A percentile compares a stretch with the other conserved stretches of the same genome.
Conservation (phyloP, 148 eudicot genomes). For the Suaeda aralocaspica region DNA sequence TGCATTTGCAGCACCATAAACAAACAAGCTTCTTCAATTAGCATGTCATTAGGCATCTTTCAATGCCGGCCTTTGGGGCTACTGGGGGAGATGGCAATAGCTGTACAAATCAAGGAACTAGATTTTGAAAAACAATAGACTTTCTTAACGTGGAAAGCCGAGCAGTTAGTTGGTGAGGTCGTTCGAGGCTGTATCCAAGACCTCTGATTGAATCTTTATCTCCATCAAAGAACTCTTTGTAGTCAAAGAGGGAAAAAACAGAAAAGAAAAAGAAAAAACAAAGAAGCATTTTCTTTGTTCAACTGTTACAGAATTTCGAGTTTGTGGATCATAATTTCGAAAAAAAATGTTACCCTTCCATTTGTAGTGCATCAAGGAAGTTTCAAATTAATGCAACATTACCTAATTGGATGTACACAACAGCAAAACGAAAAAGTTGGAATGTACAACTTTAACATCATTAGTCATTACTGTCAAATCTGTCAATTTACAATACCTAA, state of each 20-base stretch:
- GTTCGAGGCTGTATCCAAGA: neutral
- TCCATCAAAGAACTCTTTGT: neutral
- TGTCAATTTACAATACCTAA: no score
- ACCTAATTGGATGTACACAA: no score
- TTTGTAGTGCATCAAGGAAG: neutral
- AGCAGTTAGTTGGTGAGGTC: neutral
- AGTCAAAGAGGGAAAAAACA: neutral
- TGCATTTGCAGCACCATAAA: slow-evolving; percentile 7
- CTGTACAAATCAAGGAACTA: slow-evolving; percentile 12
- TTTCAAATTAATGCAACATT: neutral
- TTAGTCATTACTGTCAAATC: no score
- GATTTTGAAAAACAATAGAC: neutral
- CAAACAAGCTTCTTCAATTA: neutral
- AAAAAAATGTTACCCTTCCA: neutral
- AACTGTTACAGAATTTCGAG: neutral
- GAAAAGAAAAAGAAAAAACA: neutral
- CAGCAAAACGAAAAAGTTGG: no score
- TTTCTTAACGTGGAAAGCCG: neutral
- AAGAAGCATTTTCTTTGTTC: neutral
- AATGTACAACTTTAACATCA: no score
- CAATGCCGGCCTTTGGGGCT: slow-evolving; percentile 8
- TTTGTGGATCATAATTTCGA: neutral
- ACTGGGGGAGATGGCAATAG: slow-evolving; percentile 5
- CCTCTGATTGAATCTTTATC: neutral
- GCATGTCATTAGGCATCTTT: slow-evolving; percentile 4